phyloP scores from a whole-genome alignment of 805 yeast species.

The Zygosaccharomyces gambellarensis region DNA sequence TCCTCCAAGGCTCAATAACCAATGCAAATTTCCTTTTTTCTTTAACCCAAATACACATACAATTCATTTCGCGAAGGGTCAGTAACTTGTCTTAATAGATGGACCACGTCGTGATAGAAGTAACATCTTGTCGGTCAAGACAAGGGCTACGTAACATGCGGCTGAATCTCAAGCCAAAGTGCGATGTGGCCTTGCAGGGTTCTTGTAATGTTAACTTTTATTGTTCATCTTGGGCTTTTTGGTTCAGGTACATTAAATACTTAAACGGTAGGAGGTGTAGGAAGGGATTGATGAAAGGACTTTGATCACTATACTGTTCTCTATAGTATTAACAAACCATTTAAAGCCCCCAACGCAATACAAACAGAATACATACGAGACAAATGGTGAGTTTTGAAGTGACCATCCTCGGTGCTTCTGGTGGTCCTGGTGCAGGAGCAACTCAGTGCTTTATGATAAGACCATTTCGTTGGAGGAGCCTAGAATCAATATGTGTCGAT shows the following conservation, averaged over 20 bases:
- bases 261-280: not conserved
- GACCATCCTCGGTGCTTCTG: conserved; percentile 70
- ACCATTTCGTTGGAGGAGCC: conserved; percentile 36
- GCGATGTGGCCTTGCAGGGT: too few relatives aligned
- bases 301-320: not conserved
- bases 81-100: not conserved
- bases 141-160: not conserved
- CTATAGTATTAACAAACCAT: too few relatives aligned
- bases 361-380: not conserved
- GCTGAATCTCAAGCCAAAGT: not conserved
- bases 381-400: conserved; percentile 44
- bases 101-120: too few relatives aligned
- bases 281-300: not conserved
- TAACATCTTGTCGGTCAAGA: too few relatives aligned
- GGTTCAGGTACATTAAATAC: too few relatives aligned
- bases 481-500: conserved; percentile 56
- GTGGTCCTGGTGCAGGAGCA: conserved; percentile 74
- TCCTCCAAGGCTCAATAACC: not conserved
- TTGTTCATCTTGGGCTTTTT: too few relatives aligned
- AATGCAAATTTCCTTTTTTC: not conserved
- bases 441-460: conserved; percentile 68
- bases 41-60: not conserved
- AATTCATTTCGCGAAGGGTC: not conserved
- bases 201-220: too few relatives aligned
- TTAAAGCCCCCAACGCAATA: too few relatives aligned